Base-by-base conservation (phyloP, 805 yeast species). In the Kuraishia floccosa region DNA sequence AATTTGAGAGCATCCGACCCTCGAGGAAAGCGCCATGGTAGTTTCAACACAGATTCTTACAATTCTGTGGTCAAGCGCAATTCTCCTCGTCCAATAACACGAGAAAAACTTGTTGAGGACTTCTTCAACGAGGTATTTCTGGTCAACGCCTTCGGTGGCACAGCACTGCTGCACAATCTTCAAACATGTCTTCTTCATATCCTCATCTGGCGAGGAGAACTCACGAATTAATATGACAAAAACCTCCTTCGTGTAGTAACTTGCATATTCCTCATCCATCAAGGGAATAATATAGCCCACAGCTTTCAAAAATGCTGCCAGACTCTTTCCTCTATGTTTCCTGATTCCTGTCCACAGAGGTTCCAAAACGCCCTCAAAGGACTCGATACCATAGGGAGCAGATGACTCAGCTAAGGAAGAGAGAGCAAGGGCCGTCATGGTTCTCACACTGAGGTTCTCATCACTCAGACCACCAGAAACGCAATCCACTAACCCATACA, bases 361-460 rank as follows among this genome's bases (percentile, higher is more conserved):
- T 33, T 82, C 89, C 22, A 89, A 47, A 0, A 76, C 63, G 1
- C 56, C 54, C 42, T 86, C 93, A 49, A 89, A 87, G 0, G 89
- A 73, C 43, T 84, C 96, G 33, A 83, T 79, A 28, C 97, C 98
- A 53, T 80, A 84, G 0, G 97, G 97, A 15, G 72, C 63, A 4
- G 85, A 71, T 6, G 83, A 76, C 30, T 82, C 87, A 0, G 96
- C 96, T 21, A 89, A 52, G 2, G 77, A 68, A 1, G 87, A 59
- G 2, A 87, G 45, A 0, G 95, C 76, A 22, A 65, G 57, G 0
- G 94, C 94, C 0, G 94, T 64, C 9, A 75, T 64, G 2, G 71
- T 68, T 34, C 93, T 60, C 0, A 86, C 80, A 27, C 68, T 73
- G 9, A 72, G 47, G 34, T 78, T 76, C 30, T 76, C 83, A 52